A percentile compares a stretch with the other conserved stretches of the same genome.
These are phyloP conservation scores for Vickermania ingenoplastis DNA, from an alignment of 208 protist genomes.

Conservation along the genomic window DNA sequence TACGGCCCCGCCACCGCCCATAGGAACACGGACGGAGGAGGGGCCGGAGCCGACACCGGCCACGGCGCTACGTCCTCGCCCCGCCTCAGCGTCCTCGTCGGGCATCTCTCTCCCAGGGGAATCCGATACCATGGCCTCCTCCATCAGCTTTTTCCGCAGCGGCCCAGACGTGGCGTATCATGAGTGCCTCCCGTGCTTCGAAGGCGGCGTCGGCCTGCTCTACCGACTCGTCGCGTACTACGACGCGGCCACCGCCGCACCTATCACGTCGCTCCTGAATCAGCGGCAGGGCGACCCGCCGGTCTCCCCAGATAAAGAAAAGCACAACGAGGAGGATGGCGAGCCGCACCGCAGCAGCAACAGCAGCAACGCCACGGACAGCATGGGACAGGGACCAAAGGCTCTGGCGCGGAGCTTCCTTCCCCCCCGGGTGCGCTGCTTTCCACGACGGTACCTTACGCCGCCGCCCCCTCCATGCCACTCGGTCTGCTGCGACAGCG, in stretches of 20 bases:
- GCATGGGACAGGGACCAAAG: not conserved
- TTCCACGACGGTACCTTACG: too few relatives aligned
- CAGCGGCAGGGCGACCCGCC: not conserved
- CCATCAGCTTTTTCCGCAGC: not conserved
- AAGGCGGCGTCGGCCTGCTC: constrained; percentile 9
- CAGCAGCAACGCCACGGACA: not conserved
- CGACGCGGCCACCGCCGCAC: too few relatives aligned
- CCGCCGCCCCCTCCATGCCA: too few relatives aligned
- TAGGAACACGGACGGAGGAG: too few relatives aligned
- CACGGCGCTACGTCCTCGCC: too few relatives aligned
- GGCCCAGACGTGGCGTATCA: not conserved
- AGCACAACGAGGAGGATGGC: not conserved
- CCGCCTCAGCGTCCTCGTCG: too few relatives aligned
- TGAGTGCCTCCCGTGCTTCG: constrained; percentile 11
- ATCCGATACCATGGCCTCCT: too few relatives aligned
- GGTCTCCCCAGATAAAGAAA: not conserved
- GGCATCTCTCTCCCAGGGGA: too few relatives aligned
- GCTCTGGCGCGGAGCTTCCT: not conserved
- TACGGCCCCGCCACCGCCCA: too few relatives aligned
- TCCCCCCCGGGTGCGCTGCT: not conserved
- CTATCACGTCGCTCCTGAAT: too few relatives aligned
- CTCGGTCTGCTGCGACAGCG: constrained; percentile 2
- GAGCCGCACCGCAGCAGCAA: too few relatives aligned
- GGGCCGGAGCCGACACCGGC: too few relatives aligned
- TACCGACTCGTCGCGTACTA: constrained; percentile 15